A percentile compares a stretch with the other conserved stretches of the same genome.
Conservation (phyloP, 805 yeast genomes). For the Metschnikowia picachoensis region DNA sequence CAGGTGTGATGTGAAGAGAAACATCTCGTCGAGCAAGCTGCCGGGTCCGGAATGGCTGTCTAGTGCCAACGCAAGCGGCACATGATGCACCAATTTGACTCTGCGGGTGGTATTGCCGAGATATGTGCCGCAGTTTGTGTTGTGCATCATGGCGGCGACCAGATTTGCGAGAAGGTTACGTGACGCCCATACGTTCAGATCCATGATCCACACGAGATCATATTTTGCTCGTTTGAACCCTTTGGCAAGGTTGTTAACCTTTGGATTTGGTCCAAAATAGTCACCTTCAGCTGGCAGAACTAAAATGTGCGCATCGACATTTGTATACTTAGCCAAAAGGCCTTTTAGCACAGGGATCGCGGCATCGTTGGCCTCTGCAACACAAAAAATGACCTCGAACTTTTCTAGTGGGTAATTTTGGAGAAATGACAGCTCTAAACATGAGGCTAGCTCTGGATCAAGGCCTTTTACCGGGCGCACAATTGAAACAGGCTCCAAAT, state of each 20-base stretch:
- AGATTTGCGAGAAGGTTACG: conserved; percentile 64
- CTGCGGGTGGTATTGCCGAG: conserved; percentile 25
- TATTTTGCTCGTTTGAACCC: conserved; percentile 66
- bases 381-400: conserved; percentile 73
- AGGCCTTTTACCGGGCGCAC: conserved; percentile 80
- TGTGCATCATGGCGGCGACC: conserved; percentile 45
- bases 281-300: conserved; percentile 42
- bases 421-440: conserved; percentile 62
- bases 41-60: conserved; percentile 13
- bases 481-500: conserved; percentile 56
- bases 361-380: conserved; percentile 60
- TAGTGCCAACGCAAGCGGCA: conserved; percentile 60
- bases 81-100: conserved; percentile 76
- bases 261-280: conserved; percentile 81
- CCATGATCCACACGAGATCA: conserved; percentile 82
- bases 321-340: conserved; percentile 51
- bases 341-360: conserved; percentile 54
- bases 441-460: conserved; percentile 67
- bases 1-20: conserved; percentile 76
- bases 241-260: conserved; percentile 80
- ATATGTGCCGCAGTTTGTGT: conserved; percentile 49
- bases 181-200: conserved; percentile 77
- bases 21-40: conserved; percentile 68
- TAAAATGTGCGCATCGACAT: conserved; percentile 55
- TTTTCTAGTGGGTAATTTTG: conserved; percentile 62